Percentiles rank a stretch among this genome's conserved stretches.
phyloP scores from a whole-genome alignment of 306 rosid species.

The Gillenia trifoliata region DNA sequence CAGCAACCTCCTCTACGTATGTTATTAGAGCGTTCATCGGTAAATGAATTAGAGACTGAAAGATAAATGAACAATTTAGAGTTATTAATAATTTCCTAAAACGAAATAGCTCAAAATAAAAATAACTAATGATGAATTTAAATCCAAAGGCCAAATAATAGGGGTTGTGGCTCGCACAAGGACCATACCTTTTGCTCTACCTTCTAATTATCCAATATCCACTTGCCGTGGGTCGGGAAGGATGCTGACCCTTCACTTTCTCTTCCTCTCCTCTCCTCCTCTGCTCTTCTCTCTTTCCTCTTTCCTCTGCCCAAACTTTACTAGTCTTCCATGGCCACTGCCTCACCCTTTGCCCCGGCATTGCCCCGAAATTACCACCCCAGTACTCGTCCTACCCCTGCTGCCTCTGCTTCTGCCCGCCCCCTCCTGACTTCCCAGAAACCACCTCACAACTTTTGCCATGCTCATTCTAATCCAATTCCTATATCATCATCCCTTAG shows the following conservation, averaged over 20 bases:
- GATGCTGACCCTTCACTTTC: constrained; percentile 17
- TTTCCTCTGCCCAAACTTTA: not conserved
- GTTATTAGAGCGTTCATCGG: too few species aligned
- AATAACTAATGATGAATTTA: not conserved
- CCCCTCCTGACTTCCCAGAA: constrained; percentile 8
- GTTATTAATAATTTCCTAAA: too few species aligned
- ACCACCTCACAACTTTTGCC: not conserved
- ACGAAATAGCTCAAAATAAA: too few species aligned
- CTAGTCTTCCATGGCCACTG: constrained; percentile 34
- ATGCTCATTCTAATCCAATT: too few species aligned
- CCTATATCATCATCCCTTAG: not conserved
- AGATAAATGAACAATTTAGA: too few species aligned
- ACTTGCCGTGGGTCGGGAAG: constrained; percentile 12
- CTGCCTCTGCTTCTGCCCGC: not conserved
- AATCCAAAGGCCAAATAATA: not conserved
- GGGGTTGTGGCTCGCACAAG: not conserved
- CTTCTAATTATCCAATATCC: constrained; percentile 15
- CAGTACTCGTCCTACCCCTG: constrained; percentile 5
- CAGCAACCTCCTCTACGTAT: too few species aligned
- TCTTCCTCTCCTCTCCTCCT: not conserved
- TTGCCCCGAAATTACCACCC: constrained; percentile 19
- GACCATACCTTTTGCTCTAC: not conserved
- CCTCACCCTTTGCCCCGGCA: constrained; percentile 39
- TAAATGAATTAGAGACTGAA: too few species aligned
- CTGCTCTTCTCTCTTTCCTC: not conserved